These are phyloP conservation scores for Corniculantispora saksenae DNA, from an alignment of 2,329 filamentous ascomycete species.

Conservation along the genomic window DNA sequence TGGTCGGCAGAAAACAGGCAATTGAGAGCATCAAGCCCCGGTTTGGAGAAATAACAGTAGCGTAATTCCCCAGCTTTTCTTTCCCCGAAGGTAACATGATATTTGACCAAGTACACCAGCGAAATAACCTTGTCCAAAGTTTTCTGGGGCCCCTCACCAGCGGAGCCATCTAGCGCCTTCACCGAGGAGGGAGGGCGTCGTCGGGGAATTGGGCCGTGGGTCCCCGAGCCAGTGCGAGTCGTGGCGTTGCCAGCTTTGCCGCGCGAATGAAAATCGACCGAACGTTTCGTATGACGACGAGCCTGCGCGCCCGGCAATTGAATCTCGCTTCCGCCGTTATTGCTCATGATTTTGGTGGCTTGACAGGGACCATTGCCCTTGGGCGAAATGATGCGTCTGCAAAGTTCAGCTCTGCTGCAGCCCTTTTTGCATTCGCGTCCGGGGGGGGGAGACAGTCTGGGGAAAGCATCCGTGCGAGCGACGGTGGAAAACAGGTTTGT, in stretches of 20 bases:
- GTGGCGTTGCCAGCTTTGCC: not conserved
- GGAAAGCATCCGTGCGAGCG: not conserved
- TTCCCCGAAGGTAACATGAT: not conserved
- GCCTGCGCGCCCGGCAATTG: not conserved
- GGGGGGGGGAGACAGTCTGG: not conserved
- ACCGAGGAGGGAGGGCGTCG: not conserved
- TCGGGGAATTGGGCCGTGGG: not conserved
- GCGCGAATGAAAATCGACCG: conserved; percentile 5
- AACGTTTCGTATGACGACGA: not conserved
- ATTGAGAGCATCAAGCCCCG: not conserved
- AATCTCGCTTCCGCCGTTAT: not conserved
- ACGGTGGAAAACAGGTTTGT: not conserved
- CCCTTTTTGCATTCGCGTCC: not conserved
- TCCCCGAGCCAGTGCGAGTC: conserved; percentile 6
- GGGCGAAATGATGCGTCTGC: not conserved
- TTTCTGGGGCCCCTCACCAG: conserved; percentile 9
- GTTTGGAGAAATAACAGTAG: not conserved
- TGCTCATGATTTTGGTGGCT: not conserved
- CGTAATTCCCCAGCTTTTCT: conserved; percentile 14
- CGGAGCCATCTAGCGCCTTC: not conserved
- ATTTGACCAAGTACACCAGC: not conserved
- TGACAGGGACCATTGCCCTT: not conserved
- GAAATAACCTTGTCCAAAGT: not conserved
- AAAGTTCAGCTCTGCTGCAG: not conserved
- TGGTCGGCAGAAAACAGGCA: not conserved